Conservation (phyloP, 2,329 filamentous ascomycete genomes). For the Graphilbum sp. region DNA sequence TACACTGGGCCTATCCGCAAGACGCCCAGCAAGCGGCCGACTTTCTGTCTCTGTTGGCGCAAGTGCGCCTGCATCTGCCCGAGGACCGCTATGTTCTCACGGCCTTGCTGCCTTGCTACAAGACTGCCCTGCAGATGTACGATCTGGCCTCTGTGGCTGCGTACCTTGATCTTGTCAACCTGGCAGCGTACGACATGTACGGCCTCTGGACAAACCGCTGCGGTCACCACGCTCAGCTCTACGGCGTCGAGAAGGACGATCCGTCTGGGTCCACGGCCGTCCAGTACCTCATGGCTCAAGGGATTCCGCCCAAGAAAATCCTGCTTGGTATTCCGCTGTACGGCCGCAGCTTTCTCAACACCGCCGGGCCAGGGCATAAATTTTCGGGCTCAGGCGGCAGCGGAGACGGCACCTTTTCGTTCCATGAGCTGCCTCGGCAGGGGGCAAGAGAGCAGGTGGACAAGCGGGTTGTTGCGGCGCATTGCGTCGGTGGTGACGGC, state of each 20-base stretch:
- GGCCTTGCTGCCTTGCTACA: conserved; percentile 53
- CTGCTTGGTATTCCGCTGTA: conserved; percentile 62
- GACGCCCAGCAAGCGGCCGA: conserved; percentile 49
- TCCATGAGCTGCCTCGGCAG: conserved; percentile 47
- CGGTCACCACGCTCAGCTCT: conserved; percentile 65
- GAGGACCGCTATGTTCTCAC: conserved; percentile 53
- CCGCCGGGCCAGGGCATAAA: conserved; percentile 45
- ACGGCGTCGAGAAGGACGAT: conserved; percentile 41
- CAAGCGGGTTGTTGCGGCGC: conserved; percentile 49
- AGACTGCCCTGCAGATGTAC: conserved; percentile 51
- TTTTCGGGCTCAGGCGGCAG: conserved; percentile 34
- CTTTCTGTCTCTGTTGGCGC: conserved; percentile 52
- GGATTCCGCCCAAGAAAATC: conserved; percentile 55
- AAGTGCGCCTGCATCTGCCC: conserved; percentile 50
- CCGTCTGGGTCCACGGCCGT: conserved; percentile 52
- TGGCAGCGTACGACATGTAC: conserved; percentile 69
- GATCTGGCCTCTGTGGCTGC: conserved; percentile 44
- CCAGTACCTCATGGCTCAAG: conserved; percentile 45
- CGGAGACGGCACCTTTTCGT: conserved; percentile 58
- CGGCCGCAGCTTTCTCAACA: conserved; percentile 57
- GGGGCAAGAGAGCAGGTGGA: conserved; percentile 52
- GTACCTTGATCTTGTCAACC: conserved; percentile 59
- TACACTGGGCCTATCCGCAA: conserved; percentile 67
- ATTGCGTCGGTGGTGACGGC: conserved; percentile 55
- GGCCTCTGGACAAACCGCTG: conserved; percentile 51